These are phyloP conservation scores for Talaromyces wortmannii DNA, from an alignment of 495 filamentous ascomycete species.

Conservation along the genomic window DNA sequence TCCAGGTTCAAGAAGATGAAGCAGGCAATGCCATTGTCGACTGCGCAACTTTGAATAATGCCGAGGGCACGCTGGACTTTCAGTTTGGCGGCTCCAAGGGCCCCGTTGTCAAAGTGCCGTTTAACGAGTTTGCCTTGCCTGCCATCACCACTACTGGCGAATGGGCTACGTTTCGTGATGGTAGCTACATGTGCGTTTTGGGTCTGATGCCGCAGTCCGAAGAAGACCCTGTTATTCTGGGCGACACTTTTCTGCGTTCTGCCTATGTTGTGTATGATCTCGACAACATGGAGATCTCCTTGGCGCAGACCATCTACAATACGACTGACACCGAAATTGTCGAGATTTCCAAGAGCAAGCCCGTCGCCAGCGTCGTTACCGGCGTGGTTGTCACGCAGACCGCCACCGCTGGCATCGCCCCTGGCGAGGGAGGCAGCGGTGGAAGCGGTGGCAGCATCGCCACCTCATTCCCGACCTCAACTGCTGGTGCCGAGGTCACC, in stretches of 20 bases:
- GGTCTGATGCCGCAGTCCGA: constrained; percentile 50
- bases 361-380: constrained; percentile 38
- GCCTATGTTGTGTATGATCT: constrained; percentile 77
- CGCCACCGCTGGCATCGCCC: background rate
- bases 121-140: constrained; percentile 63
- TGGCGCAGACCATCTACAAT: constrained; percentile 68
- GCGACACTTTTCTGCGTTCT: constrained; percentile 71
- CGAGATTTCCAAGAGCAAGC: constrained; percentile 16
- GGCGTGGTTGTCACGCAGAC: constrained; percentile 39
- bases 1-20: constrained; percentile 52
- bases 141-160: constrained; percentile 32
- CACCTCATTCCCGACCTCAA: background rate
- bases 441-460: background rate
- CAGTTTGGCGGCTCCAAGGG: constrained; percentile 32
- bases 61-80: constrained; percentile 56
- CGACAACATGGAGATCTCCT: constrained; percentile 62
- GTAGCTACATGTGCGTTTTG: constrained; percentile 6
- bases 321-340: constrained; percentile 3
- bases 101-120: constrained; percentile 52
- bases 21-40: constrained; percentile 51
- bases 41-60: constrained; percentile 58
- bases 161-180: constrained; percentile 6
- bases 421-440: background rate
- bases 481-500: too few relatives aligned
- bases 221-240: constrained; percentile 51